Percentiles rank a stretch among this genome's conserved stretches.
phyloP scores from a whole-genome alignment of 805 yeast genomes.

The Jamesozyma jinghongensis region DNA sequence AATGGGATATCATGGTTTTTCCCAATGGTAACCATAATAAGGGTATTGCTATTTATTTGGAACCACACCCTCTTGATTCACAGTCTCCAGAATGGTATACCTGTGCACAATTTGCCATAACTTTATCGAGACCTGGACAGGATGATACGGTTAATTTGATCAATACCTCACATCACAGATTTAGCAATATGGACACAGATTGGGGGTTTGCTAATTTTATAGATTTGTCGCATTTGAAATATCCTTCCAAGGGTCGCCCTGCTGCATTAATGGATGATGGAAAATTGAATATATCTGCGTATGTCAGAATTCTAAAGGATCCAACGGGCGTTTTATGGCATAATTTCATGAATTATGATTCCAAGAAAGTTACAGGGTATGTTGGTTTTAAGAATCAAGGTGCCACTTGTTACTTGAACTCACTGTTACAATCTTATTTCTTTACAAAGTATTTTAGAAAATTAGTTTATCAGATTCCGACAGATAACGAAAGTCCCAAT shows the following conservation, averaged over 20 bases:
- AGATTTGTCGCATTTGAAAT: conserved; percentile 43
- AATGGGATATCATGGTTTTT: conserved; percentile 65
- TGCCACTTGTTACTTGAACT: conserved; percentile 94
- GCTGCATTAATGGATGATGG: conserved; percentile 42
- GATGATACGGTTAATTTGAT: conserved; percentile 52
- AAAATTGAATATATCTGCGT: conserved; percentile 62
- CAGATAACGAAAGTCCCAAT: conserved; percentile 45
- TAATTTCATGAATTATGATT: conserved; percentile 72
- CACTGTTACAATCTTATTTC: conserved; percentile 81
- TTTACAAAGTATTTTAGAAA: conserved; percentile 76
- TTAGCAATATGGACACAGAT: conserved; percentile 66
- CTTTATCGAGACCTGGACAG: conserved; percentile 65
- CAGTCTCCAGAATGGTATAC: conserved; percentile 54
- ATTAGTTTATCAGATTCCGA: conserved; percentile 84
- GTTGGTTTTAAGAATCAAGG: conserved; percentile 96
- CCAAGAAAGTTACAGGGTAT: conserved; percentile 78
- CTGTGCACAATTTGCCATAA: conserved; percentile 87
- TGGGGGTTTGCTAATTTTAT: conserved; percentile 91
- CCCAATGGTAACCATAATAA: conserved; percentile 59
- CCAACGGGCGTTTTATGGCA: conserved; percentile 95
- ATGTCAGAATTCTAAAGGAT: conserved; percentile 70
- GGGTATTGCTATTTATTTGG: conserved; percentile 66
- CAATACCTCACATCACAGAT: conserved; percentile 70
- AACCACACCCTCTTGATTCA: conserved; percentile 42
- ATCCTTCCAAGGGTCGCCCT: conserved; percentile 31